Conservation (phyloP, 371 early-diverging fungal genomes). For the Mortierella sp. region DNA sequence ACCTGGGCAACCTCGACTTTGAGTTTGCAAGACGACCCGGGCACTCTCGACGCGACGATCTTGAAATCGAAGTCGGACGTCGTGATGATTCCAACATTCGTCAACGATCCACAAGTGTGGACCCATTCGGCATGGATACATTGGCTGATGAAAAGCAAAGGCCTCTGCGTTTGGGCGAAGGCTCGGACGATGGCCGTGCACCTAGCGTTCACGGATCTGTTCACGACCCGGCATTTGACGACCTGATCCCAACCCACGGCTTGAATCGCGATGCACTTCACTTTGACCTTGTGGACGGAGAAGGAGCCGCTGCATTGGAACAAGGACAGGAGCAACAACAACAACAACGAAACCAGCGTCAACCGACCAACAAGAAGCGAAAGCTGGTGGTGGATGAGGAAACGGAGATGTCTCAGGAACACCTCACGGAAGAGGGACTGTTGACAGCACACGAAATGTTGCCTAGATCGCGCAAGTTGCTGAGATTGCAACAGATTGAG, state of each 20-base stretch:
- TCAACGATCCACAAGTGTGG: conserved; percentile 40
- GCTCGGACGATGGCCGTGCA: conserved; percentile 36
- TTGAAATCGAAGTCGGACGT: conserved; percentile 67
- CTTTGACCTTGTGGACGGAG: conserved; percentile 31
- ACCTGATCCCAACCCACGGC: conserved; percentile 12
- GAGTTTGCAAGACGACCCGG: conserved; percentile 39
- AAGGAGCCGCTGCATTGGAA: not conserved
- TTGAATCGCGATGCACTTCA: conserved; percentile 25
- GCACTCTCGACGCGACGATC: conserved; percentile 50
- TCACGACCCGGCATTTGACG: conserved; percentile 27
- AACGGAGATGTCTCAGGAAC: conserved; percentile 74
- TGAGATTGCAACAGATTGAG: conserved; percentile 55
- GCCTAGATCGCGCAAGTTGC: conserved; percentile 55
- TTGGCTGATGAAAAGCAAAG: conserved; percentile 13
- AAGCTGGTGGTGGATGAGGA: conserved; percentile 73
- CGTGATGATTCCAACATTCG: conserved; percentile 40
- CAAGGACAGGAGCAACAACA: not conserved
- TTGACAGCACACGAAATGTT: conserved; percentile 50
- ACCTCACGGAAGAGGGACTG: conserved; percentile 38
- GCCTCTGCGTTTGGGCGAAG: conserved; percentile 24
- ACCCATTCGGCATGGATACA: conserved; percentile 43
- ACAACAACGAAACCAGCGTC: conserved; percentile 12
- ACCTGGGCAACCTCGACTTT: conserved; percentile 14
- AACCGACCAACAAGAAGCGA: conserved; percentile 57
- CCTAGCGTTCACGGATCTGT: conserved; percentile 20